These are phyloP conservation scores for Tolypocladium inflatum DNA, from an alignment of 2,329 filamentous ascomycete species.

Conservation along the genomic window DNA sequence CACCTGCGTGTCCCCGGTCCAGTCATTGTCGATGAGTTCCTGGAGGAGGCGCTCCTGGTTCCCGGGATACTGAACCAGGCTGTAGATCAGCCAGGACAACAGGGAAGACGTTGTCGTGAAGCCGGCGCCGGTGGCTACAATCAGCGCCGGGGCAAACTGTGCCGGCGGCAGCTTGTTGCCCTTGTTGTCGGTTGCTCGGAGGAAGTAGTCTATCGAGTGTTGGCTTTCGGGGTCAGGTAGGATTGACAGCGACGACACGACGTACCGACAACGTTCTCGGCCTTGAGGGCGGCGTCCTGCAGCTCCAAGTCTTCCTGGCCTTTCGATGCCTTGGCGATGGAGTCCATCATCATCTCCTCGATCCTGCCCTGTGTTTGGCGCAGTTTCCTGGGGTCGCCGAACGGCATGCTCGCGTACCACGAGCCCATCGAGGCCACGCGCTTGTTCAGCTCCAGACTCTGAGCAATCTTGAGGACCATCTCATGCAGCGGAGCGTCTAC, in stretches of 20 bases:
- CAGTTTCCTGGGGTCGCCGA: slow-evolving; percentile 42
- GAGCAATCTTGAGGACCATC: slow-evolving; percentile 40
- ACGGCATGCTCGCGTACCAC: slow-evolving; percentile 49
- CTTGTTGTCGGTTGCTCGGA: slow-evolving; percentile 42
- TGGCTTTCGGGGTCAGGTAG: background rate
- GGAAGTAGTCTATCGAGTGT: slow-evolving; percentile 35
- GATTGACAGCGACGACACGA: background rate
- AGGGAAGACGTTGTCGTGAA: slow-evolving; percentile 52
- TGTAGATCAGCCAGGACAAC: slow-evolving; percentile 48
- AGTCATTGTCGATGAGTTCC: slow-evolving; percentile 42
- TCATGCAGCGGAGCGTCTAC: slow-evolving; percentile 38
- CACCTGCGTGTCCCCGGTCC: slow-evolving; percentile 27
- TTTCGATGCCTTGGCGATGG: slow-evolving; percentile 25
- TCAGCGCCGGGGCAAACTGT: slow-evolving; percentile 21
- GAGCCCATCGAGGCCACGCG: slow-evolving; percentile 41
- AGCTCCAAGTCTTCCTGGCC: slow-evolving; percentile 30
- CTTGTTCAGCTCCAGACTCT: slow-evolving; percentile 47
- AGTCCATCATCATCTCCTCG: slow-evolving; percentile 22
- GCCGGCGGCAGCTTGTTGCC: slow-evolving; percentile 40
- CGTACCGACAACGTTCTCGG: slow-evolving; percentile 25
- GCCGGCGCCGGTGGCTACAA: slow-evolving; percentile 46
- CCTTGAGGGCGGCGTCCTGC: slow-evolving; percentile 39
- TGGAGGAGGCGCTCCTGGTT: slow-evolving; percentile 49
- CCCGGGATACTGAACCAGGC: slow-evolving; percentile 40
- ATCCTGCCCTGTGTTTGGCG: slow-evolving; percentile 15